A percentile compares a stretch with the other conserved stretches of the same genome.
Conservation (phyloP, 2,329 filamentous ascomycete species). For the Beauveria medogensis region DNA sequence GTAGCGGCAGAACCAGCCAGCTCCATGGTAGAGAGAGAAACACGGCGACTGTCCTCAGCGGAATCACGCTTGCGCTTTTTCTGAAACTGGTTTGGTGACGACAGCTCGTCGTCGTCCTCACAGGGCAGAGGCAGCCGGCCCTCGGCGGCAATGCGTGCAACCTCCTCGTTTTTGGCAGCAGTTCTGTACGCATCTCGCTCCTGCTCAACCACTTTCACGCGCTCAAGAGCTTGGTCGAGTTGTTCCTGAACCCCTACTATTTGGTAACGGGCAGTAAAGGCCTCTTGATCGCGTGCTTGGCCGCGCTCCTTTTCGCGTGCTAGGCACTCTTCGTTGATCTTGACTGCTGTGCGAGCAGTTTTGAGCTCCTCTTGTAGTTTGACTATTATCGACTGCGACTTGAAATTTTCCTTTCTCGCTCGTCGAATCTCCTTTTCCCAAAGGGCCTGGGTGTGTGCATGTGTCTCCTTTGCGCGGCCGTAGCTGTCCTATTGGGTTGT, state of each 20-base stretch:
- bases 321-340: conserved; percentile 49
- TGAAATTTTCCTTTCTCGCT: conserved; percentile 65
- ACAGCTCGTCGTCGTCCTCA: conserved; percentile 47
- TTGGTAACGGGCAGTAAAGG: conserved; percentile 58
- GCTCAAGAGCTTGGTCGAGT: conserved; percentile 54
- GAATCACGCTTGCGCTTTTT: conserved; percentile 20
- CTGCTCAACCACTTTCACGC: conserved; percentile 58
- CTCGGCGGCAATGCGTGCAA: conserved; percentile 64
- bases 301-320: conserved; percentile 56
- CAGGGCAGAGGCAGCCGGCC: conserved; percentile 59
- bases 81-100: conserved; percentile 46
- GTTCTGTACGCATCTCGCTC: conserved; percentile 69
- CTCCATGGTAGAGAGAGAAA: conserved; percentile 40
- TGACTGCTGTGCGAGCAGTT: conserved; percentile 44
- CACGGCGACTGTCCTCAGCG: conserved; percentile 31
- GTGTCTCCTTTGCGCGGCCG: conserved; percentile 60
- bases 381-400: conserved; percentile 59
- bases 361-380: conserved; percentile 71
- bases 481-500: conserved; percentile 54
- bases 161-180: conserved; percentile 64
- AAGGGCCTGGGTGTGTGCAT: conserved; percentile 55
- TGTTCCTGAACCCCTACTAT: conserved; percentile 59
- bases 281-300: conserved; percentile 57
- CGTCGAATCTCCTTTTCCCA: conserved; percentile 70
- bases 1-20: conserved; percentile 47